These are phyloP conservation scores for Diphasiastrum complanatum DNA, from an alignment of 83 land plant species.

Conservation along the genomic window DNA sequence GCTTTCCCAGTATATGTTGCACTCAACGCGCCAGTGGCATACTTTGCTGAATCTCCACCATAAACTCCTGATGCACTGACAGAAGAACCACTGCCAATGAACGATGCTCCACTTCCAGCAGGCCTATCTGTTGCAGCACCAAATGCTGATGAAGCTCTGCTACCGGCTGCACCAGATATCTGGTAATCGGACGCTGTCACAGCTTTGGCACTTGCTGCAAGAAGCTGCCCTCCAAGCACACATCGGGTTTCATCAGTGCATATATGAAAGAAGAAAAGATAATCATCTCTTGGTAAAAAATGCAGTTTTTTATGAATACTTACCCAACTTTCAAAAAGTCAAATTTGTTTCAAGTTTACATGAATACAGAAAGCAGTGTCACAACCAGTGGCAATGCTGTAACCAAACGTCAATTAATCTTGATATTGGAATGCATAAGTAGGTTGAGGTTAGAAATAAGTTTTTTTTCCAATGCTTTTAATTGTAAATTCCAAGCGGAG, in stretches of 20 bases:
- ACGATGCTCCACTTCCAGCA: constrained; percentile 26
- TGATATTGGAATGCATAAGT: too few species aligned
- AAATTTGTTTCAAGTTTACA: not conserved
- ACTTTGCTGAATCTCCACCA: constrained; percentile 22
- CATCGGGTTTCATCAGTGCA: not conserved
- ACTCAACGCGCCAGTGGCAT: constrained; percentile 19
- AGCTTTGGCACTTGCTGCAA: constrained; percentile 21
- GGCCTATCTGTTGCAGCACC: constrained; percentile 23
- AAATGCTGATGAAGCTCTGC: constrained; percentile 27
- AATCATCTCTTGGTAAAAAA: not conserved
- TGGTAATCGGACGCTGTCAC: constrained; percentile 22
- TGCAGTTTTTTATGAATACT: not conserved
- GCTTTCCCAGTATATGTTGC: constrained; percentile 25
- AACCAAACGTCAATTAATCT: too few species aligned
- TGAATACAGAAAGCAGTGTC: too few species aligned
- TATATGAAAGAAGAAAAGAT: not conserved
- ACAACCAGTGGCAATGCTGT: too few species aligned
- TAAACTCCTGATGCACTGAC: constrained; percentile 29
- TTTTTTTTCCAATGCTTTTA: too few species aligned
- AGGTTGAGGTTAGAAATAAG: too few species aligned
- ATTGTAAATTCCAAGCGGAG: too few species aligned
- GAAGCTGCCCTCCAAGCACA: constrained; percentile 11
- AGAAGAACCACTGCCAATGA: constrained; percentile 23
- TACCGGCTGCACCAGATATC: constrained; percentile 16
- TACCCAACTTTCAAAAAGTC: not conserved